Evolutionary conservation across 2,329 filamentous ascomycete species (phyloP), one percentile per base, ranked within the genome.

Genomic region (Cadophora malorum): DNA sequence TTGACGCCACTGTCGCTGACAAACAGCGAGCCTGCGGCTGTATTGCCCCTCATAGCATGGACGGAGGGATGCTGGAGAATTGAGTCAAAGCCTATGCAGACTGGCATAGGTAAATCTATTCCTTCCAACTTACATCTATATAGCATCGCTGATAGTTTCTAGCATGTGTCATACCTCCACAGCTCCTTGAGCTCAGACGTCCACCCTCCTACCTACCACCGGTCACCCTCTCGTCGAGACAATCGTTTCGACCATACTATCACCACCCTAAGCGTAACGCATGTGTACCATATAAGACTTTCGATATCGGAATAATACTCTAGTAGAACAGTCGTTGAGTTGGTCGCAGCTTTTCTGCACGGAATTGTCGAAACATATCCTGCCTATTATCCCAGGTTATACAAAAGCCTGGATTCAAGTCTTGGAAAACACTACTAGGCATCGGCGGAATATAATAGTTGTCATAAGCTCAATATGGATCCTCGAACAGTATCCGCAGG

Each of bases 1-100:
- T 65, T 59, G 41, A 58, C 63, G 59, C 56, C 56, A 67, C 55
- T 52, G 45, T 67, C 35, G 56, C 64, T 63, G 55, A 67, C 64
- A 52, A 64, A 62, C 35, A 41, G 45, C 38, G 35, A 45, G 14
- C 33, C 33, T 45, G 56, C 35, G 33, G 56, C 21, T 12, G 35
- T 59, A 45, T 59, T 38, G 56, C 52, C 52, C 52, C 52, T 55
- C 52, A 33, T 45, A 41, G 28, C 35, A 59, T 45, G 21, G 21
- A 25, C 21, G 21, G 35, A 59, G 33, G 14, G 33, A 25, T 59
- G 21, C 35, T 9, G 31, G 14, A 45, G 21, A 38, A 28, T n/a
- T 59, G 56, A 58, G 3, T 23, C 21, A 59, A 16, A 19, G 35
- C 21, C 33, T 59, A 21, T 38, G 56, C 56, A 38, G 21, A 59